Evolutionary conservation across 2,329 filamentous ascomycete genomes (phyloP), one percentile per base, ranked within the genome.

Genomic region (Dactylellina haptotyla): DNA sequence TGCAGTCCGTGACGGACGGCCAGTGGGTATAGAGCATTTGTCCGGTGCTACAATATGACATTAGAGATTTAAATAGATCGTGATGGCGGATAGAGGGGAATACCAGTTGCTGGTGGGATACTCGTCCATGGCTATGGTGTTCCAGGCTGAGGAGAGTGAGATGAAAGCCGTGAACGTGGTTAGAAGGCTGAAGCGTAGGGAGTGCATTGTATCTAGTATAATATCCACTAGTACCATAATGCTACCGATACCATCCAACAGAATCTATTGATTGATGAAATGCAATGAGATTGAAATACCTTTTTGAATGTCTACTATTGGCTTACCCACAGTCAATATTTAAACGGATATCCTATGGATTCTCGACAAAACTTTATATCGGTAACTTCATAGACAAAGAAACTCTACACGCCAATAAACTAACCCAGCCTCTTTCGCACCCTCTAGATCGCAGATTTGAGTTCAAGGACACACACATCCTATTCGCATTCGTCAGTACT

Each of bases 1-100:
- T 62, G 54, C 69, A 66, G 41, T 73, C 69, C 0, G 53, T 48
- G 20, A 73, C 54, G 20, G 61, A 66, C 3, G 69, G 69, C 69
- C 69, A 66, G 30, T 73, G 69, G 6, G 69, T 73, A 30, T 61
- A 73, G 10, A 66, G 48, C 54, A 73, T 61, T 16, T 61, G 28
- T 4, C 69, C 69, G 6, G 69, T 66, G 16, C 69, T 73, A 46
- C 3, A 4, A 46, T 20, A 41, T 41, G 1, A 41, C 18, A 12
- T n/a, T 41, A 1, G 18, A 12, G 8, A 46, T 2, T 46, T 46
- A 23, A 20, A 25, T 23, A 45, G 18, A 8, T 9, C 9, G 8
- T 46, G 12, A 8, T 18, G 16, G 32, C 8, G 28, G 10, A 2
- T 16, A 48, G 28, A 26, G 18, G n/a, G 28, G 14, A 43, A 16